Percentiles rank a stretch among this genome's conserved stretches.
phyloP scores from a whole-genome alignment of 495 filamentous ascomycete species.

The Chaetomium fimeti region DNA sequence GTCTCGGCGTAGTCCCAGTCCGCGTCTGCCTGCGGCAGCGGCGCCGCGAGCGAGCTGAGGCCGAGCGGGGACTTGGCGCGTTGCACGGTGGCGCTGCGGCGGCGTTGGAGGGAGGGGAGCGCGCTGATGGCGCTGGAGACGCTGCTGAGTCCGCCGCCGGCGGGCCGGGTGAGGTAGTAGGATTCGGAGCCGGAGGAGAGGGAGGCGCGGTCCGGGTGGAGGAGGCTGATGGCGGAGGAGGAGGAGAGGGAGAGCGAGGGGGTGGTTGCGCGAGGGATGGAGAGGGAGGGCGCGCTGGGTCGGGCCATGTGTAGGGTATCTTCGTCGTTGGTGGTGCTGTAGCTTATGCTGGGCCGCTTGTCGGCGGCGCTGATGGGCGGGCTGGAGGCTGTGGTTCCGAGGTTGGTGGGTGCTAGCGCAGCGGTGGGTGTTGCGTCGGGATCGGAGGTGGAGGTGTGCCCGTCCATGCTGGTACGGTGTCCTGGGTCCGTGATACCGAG shows the following conservation, averaged over 20 bases:
- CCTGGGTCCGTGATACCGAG: constrained; percentile 52
- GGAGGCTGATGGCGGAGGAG: constrained; percentile 36
- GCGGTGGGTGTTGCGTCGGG: constrained; percentile 34
- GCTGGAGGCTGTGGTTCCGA: constrained; percentile 20
- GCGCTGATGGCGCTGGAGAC: not conserved
- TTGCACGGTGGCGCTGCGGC: constrained; percentile 52
- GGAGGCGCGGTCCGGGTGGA: constrained; percentile 46
- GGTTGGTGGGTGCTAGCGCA: constrained; percentile 27
- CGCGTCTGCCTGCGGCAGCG: constrained; percentile 43
- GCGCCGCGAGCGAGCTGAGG: constrained; percentile 40
- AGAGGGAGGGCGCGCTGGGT: constrained; percentile 18
- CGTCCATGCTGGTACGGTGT: constrained; percentile 49
- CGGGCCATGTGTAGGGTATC: constrained; percentile 61
- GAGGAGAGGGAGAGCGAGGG: constrained; percentile 25
- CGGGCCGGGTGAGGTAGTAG: constrained; percentile 51
- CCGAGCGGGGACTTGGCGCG: constrained; percentile 63
- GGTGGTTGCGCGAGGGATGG: constrained; percentile 28
- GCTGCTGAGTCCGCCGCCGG: not conserved
- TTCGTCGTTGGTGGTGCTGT: constrained; percentile 79
- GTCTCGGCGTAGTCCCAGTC: constrained; percentile 90
- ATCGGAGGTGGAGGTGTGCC: constrained; percentile 32
- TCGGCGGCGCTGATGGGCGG: constrained; percentile 14
- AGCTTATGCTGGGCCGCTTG: constrained; percentile 58
- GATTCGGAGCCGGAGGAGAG: constrained; percentile 63
- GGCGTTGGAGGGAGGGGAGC: constrained; percentile 40